Conservation (phyloP, 2,329 filamentous ascomycete species). For the Beauveria brongniartii region DNA sequence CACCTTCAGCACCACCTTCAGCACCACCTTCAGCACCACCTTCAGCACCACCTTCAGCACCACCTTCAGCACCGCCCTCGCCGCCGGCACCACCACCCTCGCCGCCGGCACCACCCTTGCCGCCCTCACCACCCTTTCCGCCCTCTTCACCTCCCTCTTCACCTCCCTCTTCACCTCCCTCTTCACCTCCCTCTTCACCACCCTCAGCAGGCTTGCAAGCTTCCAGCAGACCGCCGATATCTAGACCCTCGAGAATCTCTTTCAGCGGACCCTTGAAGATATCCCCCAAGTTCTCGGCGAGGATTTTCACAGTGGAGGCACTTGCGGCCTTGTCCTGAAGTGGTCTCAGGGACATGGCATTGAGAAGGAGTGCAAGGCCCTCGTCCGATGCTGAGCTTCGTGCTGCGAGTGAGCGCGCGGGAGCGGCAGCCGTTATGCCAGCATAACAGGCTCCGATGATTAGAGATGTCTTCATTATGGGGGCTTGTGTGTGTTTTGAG, state of each 20-base stretch:
- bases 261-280: neutral
- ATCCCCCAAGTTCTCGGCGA: neutral
- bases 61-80: neutral
- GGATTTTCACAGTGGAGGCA: neutral
- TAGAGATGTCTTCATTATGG: neutral
- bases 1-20: neutral
- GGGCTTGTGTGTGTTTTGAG: neutral
- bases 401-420: neutral
- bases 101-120: neutral
- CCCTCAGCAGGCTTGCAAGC: neutral
- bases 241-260: neutral
- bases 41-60: neutral
- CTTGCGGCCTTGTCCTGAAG: neutral
- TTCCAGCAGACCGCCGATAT: neutral
- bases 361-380: neutral
- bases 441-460: constrained; percentile 1
- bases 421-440: neutral
- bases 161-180: neutral
- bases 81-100: neutral
- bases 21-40: neutral
- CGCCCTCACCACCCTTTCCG: neutral
- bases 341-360: neutral
- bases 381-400: neutral
- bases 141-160: neutral
- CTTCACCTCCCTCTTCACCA: neutral